phyloP scores from a whole-genome alignment of 2,329 filamentous ascomycete species.

The Ambrosiella cleistominuta region DNA sequence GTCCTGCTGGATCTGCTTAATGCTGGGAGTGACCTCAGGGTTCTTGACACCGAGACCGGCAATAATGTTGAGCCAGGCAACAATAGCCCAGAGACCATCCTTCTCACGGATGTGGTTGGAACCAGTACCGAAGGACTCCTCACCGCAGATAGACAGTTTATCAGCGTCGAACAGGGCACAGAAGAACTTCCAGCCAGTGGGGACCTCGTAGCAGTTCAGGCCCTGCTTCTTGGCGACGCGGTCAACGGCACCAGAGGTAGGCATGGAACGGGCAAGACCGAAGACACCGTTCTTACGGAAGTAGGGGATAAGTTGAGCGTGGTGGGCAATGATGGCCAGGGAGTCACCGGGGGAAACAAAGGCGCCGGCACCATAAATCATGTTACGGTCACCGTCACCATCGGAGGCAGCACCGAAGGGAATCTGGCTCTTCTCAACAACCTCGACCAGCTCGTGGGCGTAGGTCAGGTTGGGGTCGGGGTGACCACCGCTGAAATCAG shows the following conservation, averaged over 20 bases:
- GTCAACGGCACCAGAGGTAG: slow-evolving; percentile 87
- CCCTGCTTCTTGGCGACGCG: slow-evolving; percentile 90
- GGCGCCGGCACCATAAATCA: slow-evolving; percentile 95
- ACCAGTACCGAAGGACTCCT: slow-evolving; percentile 95
- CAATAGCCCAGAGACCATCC: slow-evolving; percentile 92
- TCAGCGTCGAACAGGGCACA: slow-evolving; percentile 85
- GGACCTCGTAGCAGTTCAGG: slow-evolving; percentile 84
- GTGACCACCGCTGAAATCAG: slow-evolving; percentile 94
- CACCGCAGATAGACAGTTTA: slow-evolving; percentile 95
- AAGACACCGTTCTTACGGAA: slow-evolving; percentile 96
- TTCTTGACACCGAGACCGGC: slow-evolving; percentile 76
- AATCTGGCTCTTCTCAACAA: slow-evolving; percentile 76
- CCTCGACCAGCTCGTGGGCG: slow-evolving; percentile 83
- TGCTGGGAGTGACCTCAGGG: slow-evolving; percentile 67
- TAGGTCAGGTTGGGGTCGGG: slow-evolving; percentile 97
- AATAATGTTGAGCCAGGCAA: slow-evolving; percentile 98
- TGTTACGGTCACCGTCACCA: slow-evolving; percentile 96
- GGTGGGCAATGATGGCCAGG: slow-evolving; percentile 92
- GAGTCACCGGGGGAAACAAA: slow-evolving; percentile 97
- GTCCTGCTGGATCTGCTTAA: slow-evolving; percentile 88
- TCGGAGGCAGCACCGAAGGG: slow-evolving; percentile 95
- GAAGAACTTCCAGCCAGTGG: slow-evolving; percentile 99
- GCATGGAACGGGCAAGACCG: slow-evolving; percentile 92
- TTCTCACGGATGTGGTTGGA: slow-evolving; percentile 99
- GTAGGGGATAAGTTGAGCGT: slow-evolving; percentile 91